Conservation (phyloP, 1,139 yeast species). For the Starmera stellimalicola region DNA sequence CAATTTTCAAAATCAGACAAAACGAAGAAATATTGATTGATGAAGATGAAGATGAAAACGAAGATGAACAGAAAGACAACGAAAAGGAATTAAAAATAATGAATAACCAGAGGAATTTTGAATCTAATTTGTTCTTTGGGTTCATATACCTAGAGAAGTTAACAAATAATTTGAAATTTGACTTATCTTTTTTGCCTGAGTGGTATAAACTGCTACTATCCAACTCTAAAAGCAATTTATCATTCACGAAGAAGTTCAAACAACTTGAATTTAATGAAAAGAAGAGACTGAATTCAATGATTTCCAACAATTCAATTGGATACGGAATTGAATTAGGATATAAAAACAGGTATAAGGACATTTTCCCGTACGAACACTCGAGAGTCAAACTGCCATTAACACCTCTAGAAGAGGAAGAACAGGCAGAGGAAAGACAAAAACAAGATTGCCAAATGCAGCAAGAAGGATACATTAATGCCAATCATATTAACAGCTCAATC, state of each 20-base stretch:
- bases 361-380: slow-evolving; percentile 71
- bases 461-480: slow-evolving; percentile 52
- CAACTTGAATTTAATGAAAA: slow-evolving; percentile 30
- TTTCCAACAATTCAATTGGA: slow-evolving; percentile 33
- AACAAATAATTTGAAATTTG: slow-evolving; percentile 10
- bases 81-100: slow-evolving; percentile 16
- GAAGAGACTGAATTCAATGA: slow-evolving; percentile 28
- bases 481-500: slow-evolving; percentile 30
- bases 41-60: slow-evolving; percentile 20
- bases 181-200: slow-evolving; percentile 21
- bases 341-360: slow-evolving; percentile 73
- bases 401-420: slow-evolving; percentile 12
- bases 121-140: background rate
- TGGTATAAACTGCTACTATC: slow-evolving; percentile 29
- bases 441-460: slow-evolving; percentile 12
- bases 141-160: slow-evolving; percentile 16
- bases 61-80: slow-evolving; percentile 15
- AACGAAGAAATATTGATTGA: slow-evolving; percentile 32
- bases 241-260: slow-evolving; percentile 27
- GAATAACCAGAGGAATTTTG: slow-evolving; percentile 4
- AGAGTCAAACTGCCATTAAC: slow-evolving; percentile 37
- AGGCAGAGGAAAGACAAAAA: background rate
- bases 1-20: slow-evolving; percentile 32
- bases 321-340: slow-evolving; percentile 70
- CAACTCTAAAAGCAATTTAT: slow-evolving; percentile 15